phyloP scores from a whole-genome alignment of 345 rosid genomes.

The Capsella bursapastoris region DNA sequence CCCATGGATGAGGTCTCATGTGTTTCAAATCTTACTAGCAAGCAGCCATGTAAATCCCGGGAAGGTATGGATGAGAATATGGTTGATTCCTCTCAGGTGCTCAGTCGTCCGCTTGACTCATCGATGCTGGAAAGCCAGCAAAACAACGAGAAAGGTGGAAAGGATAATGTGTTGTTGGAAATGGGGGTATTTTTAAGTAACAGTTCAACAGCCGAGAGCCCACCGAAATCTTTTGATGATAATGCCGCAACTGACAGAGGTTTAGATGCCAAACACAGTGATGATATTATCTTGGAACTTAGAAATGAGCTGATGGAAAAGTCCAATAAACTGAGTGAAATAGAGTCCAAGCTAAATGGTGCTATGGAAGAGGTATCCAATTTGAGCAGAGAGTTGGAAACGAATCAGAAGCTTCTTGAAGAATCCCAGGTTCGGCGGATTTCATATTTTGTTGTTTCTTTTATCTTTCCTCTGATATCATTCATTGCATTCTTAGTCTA shows the following conservation, averaged over 20 bases:
- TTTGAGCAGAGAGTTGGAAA: slow-evolving; percentile 77
- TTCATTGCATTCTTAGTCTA: slow-evolving; percentile 8
- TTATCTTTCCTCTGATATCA: slow-evolving; percentile 4
- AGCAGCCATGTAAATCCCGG: slow-evolving; percentile 73
- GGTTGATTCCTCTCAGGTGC: slow-evolving; percentile 86
- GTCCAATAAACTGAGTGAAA: slow-evolving; percentile 63
- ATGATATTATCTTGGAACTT: slow-evolving; percentile 59
- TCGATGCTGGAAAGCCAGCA: slow-evolving; percentile 83
- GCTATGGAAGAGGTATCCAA: slow-evolving; percentile 71
- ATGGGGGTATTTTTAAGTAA: slow-evolving; percentile 70
- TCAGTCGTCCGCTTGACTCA: slow-evolving; percentile 75
- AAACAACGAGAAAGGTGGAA: slow-evolving; percentile 66
- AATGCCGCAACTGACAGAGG: slow-evolving; percentile 52
- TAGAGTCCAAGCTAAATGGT: slow-evolving; percentile 67
- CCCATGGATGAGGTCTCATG: slow-evolving; percentile 98
- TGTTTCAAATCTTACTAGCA: slow-evolving; percentile 65
- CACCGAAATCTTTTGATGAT: slow-evolving; percentile 54
- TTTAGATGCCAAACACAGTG: slow-evolving; percentile 47
- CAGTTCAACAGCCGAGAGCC: slow-evolving; percentile 93
- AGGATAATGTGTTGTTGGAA: slow-evolving; percentile 62
- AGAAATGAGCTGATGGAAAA: slow-evolving; percentile 64
- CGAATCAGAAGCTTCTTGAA: slow-evolving; percentile 76
- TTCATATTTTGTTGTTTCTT: slow-evolving; percentile 7
- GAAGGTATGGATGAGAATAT: slow-evolving; percentile 95
- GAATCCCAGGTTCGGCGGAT: slow-evolving; percentile 85